Percentiles rank a stretch among this genome's conserved stretches.
phyloP scores from a whole-genome alignment of 2,329 filamentous ascomycete species.

The Talaromyces sp. region DNA sequence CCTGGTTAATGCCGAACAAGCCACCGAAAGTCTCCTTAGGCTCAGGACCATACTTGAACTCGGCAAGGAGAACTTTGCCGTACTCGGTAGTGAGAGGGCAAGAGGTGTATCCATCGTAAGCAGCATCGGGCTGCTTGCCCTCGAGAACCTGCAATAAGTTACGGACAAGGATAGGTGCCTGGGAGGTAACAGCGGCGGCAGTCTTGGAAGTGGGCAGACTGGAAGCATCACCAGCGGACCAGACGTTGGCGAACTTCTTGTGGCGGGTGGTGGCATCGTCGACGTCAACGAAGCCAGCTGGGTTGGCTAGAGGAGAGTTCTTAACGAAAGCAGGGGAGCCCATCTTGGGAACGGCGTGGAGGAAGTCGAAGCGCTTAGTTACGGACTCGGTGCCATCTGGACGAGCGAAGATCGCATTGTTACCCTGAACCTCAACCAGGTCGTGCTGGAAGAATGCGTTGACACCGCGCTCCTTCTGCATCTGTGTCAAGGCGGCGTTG shows the following conservation, averaged over 20 bases:
- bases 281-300: slow-evolving; percentile 61
- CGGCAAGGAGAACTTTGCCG: slow-evolving; percentile 64
- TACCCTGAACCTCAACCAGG: slow-evolving; percentile 56
- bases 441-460: slow-evolving; percentile 64
- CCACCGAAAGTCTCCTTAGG: slow-evolving; percentile 65
- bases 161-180: slow-evolving; percentile 55
- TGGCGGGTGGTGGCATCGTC: slow-evolving; percentile 57
- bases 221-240: slow-evolving; percentile 63
- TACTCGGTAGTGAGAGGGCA: slow-evolving; percentile 60
- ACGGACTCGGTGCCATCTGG: slow-evolving; percentile 50
- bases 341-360: slow-evolving; percentile 64
- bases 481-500: slow-evolving; percentile 55
- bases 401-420: slow-evolving; percentile 55
- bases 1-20: slow-evolving; percentile 61
- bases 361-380: slow-evolving; percentile 54
- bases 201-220: slow-evolving; percentile 63
- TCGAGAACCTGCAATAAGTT: slow-evolving; percentile 53
- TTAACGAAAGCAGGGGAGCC: slow-evolving; percentile 59
- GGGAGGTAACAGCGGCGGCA: slow-evolving; percentile 55
- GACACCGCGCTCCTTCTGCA: slow-evolving; percentile 58
- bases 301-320: slow-evolving; percentile 58
- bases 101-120: slow-evolving; percentile 60
- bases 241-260: slow-evolving; percentile 59
- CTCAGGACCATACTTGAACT: slow-evolving; percentile 66
- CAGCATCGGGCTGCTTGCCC: slow-evolving; percentile 48